phyloP scores from a whole-genome alignment of 352 stramenopile species.

The Globisporangium parvum region DNA sequence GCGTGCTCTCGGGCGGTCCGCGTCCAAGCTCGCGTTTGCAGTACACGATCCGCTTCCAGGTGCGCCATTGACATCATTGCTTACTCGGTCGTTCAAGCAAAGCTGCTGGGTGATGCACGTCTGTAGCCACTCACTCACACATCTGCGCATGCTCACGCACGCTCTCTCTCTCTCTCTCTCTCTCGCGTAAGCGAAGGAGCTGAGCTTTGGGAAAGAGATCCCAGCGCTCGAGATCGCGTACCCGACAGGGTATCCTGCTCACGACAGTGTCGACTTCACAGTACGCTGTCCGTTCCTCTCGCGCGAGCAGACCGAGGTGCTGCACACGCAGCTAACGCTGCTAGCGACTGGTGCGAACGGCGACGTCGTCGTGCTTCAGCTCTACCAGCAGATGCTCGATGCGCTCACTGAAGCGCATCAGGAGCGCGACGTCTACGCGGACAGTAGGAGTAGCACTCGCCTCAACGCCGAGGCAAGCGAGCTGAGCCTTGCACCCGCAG shows the following conservation, averaged over 20 bases:
- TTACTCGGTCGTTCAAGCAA: not conserved
- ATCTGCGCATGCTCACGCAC: not conserved
- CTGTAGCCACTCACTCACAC: not conserved
- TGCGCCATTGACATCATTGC: constrained; percentile 1
- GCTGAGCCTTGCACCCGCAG: not conserved
- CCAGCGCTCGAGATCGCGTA: constrained; percentile 46
- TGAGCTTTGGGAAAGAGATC: constrained; percentile 15
- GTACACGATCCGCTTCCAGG: constrained; percentile 46
- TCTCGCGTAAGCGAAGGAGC: not conserved
- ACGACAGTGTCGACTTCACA: constrained; percentile 24
- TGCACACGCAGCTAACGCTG: constrained; percentile 29
- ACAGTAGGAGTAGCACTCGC: not conserved
- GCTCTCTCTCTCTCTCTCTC: not conserved
- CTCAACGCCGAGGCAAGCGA: too few relatives aligned
- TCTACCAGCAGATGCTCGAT: constrained; percentile 62
- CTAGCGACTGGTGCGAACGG: constrained; percentile 25
- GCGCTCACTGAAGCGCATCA: constrained; percentile 25
- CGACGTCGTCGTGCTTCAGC: constrained; percentile 45
- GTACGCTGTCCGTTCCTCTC: constrained; percentile 47
- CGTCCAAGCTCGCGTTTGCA: constrained; percentile 17
- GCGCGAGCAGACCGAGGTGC: constrained; percentile 26
- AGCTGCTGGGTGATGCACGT: not conserved
- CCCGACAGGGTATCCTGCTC: constrained; percentile 31
- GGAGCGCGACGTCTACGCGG: not conserved
- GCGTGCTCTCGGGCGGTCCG: constrained; percentile 3